phyloP scores from a whole-genome alignment of 2,329 filamentous ascomycete genomes.

The Helotiales sp. region DNA sequence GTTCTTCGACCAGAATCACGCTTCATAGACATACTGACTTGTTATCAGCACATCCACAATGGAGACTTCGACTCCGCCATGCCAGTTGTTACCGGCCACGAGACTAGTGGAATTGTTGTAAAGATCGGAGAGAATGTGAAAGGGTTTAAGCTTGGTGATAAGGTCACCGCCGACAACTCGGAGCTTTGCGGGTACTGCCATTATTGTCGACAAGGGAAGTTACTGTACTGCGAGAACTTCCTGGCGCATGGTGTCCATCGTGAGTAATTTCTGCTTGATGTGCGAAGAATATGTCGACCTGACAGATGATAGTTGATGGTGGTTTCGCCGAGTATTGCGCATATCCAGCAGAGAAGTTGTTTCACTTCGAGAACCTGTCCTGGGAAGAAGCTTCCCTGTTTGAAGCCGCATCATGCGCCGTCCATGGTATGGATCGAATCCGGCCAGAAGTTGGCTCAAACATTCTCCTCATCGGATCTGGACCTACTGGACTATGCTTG shows the following conservation, averaged over 20 bases:
- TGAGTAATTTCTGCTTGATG: not conserved
- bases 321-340: slow-evolving; percentile 22
- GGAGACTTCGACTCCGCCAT: slow-evolving; percentile 21
- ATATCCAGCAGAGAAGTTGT: slow-evolving; percentile 20
- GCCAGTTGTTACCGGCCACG: slow-evolving; percentile 21
- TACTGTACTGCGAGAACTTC: slow-evolving; percentile 23
- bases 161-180: slow-evolving; percentile 21
- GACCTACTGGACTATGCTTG: slow-evolving; percentile 17
- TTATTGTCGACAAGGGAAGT: slow-evolving; percentile 21
- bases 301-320: slow-evolving; percentile 13
- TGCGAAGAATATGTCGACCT: not conserved
- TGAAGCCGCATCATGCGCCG: slow-evolving; percentile 19
- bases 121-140: slow-evolving; percentile 22
- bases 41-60: slow-evolving; percentile 20
- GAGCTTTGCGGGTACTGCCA: slow-evolving; percentile 23
- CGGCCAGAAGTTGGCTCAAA: slow-evolving; percentile 22
- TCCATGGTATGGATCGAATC: slow-evolving; percentile 22
- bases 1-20: not conserved
- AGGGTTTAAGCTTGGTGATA: slow-evolving; percentile 21
- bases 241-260: slow-evolving; percentile 22
- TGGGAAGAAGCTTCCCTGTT: slow-evolving; percentile 21
- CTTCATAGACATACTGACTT: no score
- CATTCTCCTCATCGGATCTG: slow-evolving; percentile 20
- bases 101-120: slow-evolving; percentile 21
- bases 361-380: slow-evolving; percentile 19